Evolutionary conservation across 2,329 filamentous ascomycete species (phyloP), one percentile per base, ranked within the genome.

Genomic region (Beauveria sp.): DNA sequence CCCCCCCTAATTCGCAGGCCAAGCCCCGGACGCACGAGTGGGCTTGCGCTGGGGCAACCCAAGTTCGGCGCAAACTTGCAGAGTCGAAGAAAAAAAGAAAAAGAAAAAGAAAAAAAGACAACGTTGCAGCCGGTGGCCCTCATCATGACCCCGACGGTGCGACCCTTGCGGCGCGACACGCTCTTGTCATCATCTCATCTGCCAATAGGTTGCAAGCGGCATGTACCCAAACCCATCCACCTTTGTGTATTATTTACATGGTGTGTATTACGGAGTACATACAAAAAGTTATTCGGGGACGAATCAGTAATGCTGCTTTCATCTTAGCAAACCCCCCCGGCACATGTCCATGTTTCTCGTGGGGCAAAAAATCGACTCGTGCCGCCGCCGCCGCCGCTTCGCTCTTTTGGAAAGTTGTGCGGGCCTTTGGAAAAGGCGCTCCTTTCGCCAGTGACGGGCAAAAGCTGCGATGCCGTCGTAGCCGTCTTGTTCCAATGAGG

Each of bases 381-480:
- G 56, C 56, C 56, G 46, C n/a, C 22, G 16, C n/a, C 22, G 22
- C 22, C 22, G 22, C 22, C 22, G 22, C 22, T 24, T 22, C 22
- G 16, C 40, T 18, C 16, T n/a, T 34, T 20, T 28, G 5, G 20
- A 28, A 3, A 46, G 9, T 38, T 53, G 49, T 46, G 47, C 57
- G 56, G 57, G 34, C 56, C 16, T 45, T 18, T 43, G 6, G 6
- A 2, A 22, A 26, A 24, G 38, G 9, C 16, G 18, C 47, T 26
- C 24, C 9, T 42, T 22, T 42, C 3, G 10, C 7, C 47, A 43
- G 24, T 50, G 24, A 30, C 16, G 4, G 45, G 34, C 22, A 28
- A 46, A 34, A 10, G 14, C n/a, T n/a, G 14, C n/a, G 40, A 53
- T 60, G 58, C 58, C 58, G 58, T 53, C 20, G 49, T 60, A 60